Evolutionary conservation across 345 rosid species (phyloP).

Genomic region (Punica granatum): DNA sequence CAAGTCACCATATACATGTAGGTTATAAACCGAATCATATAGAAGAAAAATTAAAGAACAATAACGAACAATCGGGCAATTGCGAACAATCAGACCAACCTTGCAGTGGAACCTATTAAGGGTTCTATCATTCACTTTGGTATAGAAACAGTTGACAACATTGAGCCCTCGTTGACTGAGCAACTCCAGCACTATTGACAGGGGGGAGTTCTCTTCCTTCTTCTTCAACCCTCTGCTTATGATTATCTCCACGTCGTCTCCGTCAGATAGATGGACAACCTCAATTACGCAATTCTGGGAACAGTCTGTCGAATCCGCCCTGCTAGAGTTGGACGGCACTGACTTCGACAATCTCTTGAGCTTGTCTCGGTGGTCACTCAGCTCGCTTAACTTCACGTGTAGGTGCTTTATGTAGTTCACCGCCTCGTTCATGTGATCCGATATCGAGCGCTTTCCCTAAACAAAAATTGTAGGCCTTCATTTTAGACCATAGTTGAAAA

Average conservation of each 20-base stretch:
- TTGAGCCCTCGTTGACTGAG: slow-evolving; percentile 41
- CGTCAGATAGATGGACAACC: neutral
- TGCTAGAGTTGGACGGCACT: neutral
- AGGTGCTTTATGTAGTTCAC: slow-evolving; percentile 51
- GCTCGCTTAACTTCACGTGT: slow-evolving; percentile 31
- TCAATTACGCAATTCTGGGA: neutral
- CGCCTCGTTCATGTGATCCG: slow-evolving; percentile 72
- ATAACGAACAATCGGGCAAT: neutral
- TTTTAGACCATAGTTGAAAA: neutral
- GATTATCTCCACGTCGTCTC: slow-evolving; percentile 44
- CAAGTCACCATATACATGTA: neutral
- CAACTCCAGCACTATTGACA: slow-evolving; percentile 43
- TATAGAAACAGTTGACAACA: slow-evolving; percentile 41
- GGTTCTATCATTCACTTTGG: slow-evolving; percentile 34
- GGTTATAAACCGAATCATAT: too few species aligned
- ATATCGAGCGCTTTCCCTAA: slow-evolving; percentile 77
- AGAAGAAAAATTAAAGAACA: too few species aligned
- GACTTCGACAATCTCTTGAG: slow-evolving; percentile 16
- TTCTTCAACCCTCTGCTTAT: slow-evolving; percentile 19
- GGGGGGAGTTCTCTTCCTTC: slow-evolving; percentile 20
- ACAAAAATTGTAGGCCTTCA: neutral
- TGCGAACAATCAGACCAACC: slow-evolving; percentile 18
- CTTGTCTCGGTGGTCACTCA: slow-evolving; percentile 35
- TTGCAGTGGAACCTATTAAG: slow-evolving; percentile 46
- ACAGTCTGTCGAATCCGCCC: neutral